Evolutionary conservation across 2,329 filamentous ascomycete genomes (phyloP).

Genomic region (Colletotrichum sp.): DNA sequence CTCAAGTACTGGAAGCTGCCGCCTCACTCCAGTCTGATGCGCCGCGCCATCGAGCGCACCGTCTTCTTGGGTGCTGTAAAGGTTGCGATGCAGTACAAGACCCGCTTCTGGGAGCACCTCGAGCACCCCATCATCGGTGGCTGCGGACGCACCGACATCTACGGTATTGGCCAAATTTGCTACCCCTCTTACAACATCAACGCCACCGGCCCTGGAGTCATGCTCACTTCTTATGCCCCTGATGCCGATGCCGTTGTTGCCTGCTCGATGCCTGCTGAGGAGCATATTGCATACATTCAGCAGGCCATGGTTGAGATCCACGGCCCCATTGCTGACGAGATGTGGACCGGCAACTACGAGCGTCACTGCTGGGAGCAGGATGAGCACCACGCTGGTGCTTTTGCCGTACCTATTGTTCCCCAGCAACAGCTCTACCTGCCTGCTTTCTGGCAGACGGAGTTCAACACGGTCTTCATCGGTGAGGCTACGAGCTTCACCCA

Average conservation of each 20-base stretch:
- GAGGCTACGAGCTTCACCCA: constrained; percentile 57
- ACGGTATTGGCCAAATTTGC: constrained; percentile 55
- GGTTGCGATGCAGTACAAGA: constrained; percentile 61
- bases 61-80: constrained; percentile 31
- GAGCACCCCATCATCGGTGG: constrained; percentile 43
- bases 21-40: constrained; percentile 32
- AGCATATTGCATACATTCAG: constrained; percentile 57
- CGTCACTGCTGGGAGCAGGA: constrained; percentile 64
- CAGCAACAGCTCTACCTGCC: constrained; percentile 66
- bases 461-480: constrained; percentile 37
- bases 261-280: constrained; percentile 47
- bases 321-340: constrained; percentile 44
- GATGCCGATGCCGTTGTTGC: constrained; percentile 44
- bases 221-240: constrained; percentile 52
- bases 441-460: constrained; percentile 65
- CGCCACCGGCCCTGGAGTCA: constrained; percentile 52
- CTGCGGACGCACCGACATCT: constrained; percentile 51
- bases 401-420: constrained; percentile 53
- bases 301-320: constrained; percentile 61
- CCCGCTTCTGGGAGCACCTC: constrained; percentile 41
- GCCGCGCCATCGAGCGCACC: constrained; percentile 28
- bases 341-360: constrained; percentile 63
- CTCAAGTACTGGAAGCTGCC: constrained; percentile 41
- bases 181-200: constrained; percentile 59
- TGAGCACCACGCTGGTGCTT: constrained; percentile 60